Evolutionary conservation across 768 basidiomycete genomes (phyloP).

Genomic region (Leucocoprinus birnbaumii): DNA sequence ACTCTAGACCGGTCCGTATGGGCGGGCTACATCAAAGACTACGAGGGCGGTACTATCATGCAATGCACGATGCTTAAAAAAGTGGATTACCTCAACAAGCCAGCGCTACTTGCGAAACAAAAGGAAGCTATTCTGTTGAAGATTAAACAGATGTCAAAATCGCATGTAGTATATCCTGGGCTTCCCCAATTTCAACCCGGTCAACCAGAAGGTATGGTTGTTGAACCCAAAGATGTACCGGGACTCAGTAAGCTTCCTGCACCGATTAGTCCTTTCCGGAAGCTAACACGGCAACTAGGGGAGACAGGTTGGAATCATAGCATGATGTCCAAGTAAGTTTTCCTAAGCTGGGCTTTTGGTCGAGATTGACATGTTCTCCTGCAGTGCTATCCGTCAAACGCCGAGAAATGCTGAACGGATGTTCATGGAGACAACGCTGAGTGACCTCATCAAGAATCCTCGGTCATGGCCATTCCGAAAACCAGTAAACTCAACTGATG

Average conservation of each 20-base stretch:
- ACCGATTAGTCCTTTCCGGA: slow-evolving; percentile 5
- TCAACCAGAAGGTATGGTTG: slow-evolving; percentile 40
- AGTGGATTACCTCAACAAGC: slow-evolving; percentile 85
- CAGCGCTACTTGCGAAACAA: slow-evolving; percentile 72
- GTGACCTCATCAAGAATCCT: slow-evolving; percentile 74
- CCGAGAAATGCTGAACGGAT: slow-evolving; percentile 53
- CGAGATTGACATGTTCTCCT: not conserved
- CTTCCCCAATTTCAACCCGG: slow-evolving; percentile 72
- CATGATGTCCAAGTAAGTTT: slow-evolving; percentile 67
- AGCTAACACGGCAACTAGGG: slow-evolving; percentile 36
- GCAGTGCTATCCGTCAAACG: slow-evolving; percentile 31
- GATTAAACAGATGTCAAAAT: slow-evolving; percentile 81
- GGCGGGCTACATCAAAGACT: slow-evolving; percentile 99
- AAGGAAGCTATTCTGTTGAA: slow-evolving; percentile 88
- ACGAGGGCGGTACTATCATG: slow-evolving; percentile 99
- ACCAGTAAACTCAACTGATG: slow-evolving; percentile 79
- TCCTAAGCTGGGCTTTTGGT: not conserved
- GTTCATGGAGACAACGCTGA: slow-evolving; percentile 74
- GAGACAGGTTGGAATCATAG: slow-evolving; percentile 93
- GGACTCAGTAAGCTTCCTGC: slow-evolving; percentile 64
- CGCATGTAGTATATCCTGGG: slow-evolving; percentile 84
- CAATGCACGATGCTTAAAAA: slow-evolving; percentile 94
- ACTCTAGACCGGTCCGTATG: slow-evolving; percentile 86
- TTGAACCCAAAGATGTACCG: slow-evolving; percentile 81
- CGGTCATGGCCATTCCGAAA: slow-evolving; percentile 84